Conservation (phyloP, 192 early-diverging fungal species). For the Helicostylum pulchrum region DNA sequence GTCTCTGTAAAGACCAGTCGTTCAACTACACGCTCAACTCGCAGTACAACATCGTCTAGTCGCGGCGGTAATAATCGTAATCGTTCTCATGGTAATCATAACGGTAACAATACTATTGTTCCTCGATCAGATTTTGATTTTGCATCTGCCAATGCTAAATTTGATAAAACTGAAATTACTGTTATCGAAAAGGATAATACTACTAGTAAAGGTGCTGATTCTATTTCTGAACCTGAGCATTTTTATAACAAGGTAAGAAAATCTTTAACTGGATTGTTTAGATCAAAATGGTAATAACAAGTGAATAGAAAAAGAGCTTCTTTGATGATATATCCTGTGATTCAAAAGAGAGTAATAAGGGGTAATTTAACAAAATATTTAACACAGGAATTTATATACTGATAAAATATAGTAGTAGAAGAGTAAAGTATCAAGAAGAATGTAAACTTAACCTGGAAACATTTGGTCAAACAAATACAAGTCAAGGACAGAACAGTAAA, state of each 20-base stretch:
- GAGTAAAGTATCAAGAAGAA: constrained; percentile 79
- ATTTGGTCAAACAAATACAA: constrained; percentile 82
- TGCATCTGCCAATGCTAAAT: constrained; percentile 79
- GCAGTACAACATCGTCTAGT: no score
- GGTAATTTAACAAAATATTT: constrained; percentile 24
- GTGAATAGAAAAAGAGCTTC: constrained; percentile 70
- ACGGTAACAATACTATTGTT: constrained; percentile 1
- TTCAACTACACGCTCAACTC: no score
- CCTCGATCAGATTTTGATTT: constrained; percentile 92
- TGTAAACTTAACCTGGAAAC: constrained; percentile 91
- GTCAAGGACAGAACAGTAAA: constrained; percentile 49
- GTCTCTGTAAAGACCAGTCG: no score
- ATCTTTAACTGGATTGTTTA: constrained; percentile 47
- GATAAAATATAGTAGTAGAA: constrained; percentile 46
- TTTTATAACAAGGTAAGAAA: constrained; percentile 9
- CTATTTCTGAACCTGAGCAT: neutral
- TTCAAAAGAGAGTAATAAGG: constrained; percentile 34
- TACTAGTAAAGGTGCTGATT: no score
- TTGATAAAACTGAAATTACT: neutral
- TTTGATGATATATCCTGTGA: constrained; percentile 98
- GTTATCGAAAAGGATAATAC: no score
- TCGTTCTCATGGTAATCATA: neutral
- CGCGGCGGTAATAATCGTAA: neutral
- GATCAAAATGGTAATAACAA: neutral
- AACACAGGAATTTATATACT: neutral